Evolutionary conservation across 2,329 filamentous ascomycete species (phyloP).

Genomic region (Colletotrichum chlorophyti): DNA sequence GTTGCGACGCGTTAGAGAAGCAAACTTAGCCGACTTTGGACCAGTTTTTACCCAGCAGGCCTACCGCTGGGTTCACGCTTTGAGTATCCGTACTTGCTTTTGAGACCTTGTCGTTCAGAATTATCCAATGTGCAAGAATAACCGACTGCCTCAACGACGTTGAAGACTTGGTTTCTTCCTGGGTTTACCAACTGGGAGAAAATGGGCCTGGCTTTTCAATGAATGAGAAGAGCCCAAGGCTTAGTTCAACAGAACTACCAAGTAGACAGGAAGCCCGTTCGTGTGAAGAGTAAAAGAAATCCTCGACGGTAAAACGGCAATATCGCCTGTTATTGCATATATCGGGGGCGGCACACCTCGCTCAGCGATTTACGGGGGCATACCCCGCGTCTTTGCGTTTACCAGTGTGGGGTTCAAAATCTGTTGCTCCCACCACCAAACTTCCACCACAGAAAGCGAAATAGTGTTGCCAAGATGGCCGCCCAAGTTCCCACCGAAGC

Average conservation of each 20-base stretch:
- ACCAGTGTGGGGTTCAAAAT: conserved; percentile 28
- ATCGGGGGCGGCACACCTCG: conserved; percentile 5
- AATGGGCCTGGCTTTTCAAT: no score
- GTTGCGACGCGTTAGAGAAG: conserved; percentile 25
- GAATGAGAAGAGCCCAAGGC: no score
- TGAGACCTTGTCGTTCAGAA: conserved; percentile 19
- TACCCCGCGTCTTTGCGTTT: conserved; percentile 29
- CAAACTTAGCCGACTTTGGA: conserved; percentile 26
- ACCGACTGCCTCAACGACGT: background rate
- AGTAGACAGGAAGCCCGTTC: no score
- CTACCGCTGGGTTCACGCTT: no score
- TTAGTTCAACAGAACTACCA: background rate
- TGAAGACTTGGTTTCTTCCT: conserved; percentile 6
- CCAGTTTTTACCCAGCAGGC: conserved; percentile 2
- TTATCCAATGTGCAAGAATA: conserved; percentile 6
- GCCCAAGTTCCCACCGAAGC: conserved; percentile 50
- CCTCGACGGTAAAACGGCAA: no score
- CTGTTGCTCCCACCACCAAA: conserved; percentile 26
- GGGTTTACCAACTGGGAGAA: background rate
- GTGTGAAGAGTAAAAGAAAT: no score
- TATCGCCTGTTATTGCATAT: conserved; percentile 25
- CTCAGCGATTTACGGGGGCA: conserved; percentile 24
- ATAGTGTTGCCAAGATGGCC: conserved; percentile 44
- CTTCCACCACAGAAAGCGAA: conserved; percentile 21
- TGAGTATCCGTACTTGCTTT: conserved; percentile 16